Conservation (phyloP, 2,329 filamentous ascomycete species). For the Diaporthe batatas region DNA sequence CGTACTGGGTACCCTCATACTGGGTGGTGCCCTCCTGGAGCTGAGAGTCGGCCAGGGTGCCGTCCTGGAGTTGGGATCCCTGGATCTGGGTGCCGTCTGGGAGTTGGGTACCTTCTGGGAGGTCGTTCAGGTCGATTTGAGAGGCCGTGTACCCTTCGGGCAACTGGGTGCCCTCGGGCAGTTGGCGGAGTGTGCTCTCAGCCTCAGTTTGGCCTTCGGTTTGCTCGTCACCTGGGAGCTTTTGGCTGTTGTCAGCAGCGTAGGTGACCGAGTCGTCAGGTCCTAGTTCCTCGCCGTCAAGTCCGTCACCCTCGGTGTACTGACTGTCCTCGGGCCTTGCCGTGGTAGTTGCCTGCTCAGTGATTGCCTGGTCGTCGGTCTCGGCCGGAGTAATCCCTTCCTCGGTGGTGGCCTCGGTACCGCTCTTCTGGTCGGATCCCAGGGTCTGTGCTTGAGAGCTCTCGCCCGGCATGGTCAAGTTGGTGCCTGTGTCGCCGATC, state of each 20-base stretch:
- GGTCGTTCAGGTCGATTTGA: conserved; percentile 3
- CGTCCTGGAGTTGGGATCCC: conserved; percentile 27
- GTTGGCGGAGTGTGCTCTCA: conserved; percentile 4
- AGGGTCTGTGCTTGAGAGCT: conserved; percentile 36
- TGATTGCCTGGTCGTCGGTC: conserved; percentile 39
- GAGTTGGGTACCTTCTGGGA: conserved; percentile 23
- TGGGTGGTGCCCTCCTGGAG: conserved; percentile 10
- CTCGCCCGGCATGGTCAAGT: conserved; percentile 35
- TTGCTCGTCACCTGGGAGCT: conserved; percentile 9
- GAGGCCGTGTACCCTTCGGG: conserved; percentile 16
- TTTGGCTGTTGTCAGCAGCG: conserved; percentile 41
- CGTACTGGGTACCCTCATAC: not conserved
- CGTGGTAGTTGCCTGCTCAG: conserved; percentile 41
- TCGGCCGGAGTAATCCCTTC: conserved; percentile 38
- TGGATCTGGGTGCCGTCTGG: conserved; percentile 18
- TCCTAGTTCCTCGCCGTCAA: conserved; percentile 36
- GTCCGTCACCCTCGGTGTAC: conserved; percentile 24
- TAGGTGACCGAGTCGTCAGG: conserved; percentile 42
- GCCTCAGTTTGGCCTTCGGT: conserved; percentile 20
- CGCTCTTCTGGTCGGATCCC: conserved; percentile 2
- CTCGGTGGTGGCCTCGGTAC: conserved; percentile 38
- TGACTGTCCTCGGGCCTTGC: conserved; percentile 34
- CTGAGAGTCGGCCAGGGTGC: conserved; percentile 1
- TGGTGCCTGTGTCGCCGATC: conserved; percentile 40
- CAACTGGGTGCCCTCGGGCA: conserved; percentile 11